Conservation (phyloP, 257 asterid species). For the Eucommia ulmoides region DNA sequence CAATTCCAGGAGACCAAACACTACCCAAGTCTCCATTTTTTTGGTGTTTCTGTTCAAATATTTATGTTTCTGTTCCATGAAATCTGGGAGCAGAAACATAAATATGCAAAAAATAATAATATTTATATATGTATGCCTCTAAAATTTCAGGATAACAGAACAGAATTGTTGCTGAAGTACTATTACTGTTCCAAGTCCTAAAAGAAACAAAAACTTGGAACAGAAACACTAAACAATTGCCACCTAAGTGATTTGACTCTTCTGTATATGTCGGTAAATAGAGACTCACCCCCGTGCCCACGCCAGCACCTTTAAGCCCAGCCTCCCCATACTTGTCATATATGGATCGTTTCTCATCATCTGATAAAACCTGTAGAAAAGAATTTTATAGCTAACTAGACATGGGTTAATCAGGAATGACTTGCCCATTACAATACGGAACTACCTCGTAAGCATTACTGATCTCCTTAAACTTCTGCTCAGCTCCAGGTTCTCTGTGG, state of each 20-base stretch:
- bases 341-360: constrained; percentile 91
- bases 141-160: constrained; percentile 1
- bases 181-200: too few species aligned
- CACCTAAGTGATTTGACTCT: neutral
- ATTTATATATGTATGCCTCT: too few species aligned
- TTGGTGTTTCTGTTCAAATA: too few species aligned
- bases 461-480: constrained; percentile 87
- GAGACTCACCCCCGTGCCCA: constrained; percentile 85
- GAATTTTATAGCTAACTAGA: constrained; percentile 5
- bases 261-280: neutral
- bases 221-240: constrained; percentile 1
- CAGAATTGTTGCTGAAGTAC: too few species aligned
- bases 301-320: constrained; percentile 93
- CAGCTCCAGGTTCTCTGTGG: constrained; percentile 88
- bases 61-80: too few species aligned
- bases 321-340: constrained; percentile 97
- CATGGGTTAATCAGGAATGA: neutral
- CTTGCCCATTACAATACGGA: neutral
- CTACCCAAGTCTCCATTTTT: too few species aligned
- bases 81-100: too few species aligned
- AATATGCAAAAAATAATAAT: too few species aligned
- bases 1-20: too few species aligned
- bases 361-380: constrained; percentile 68
- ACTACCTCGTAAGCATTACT: constrained; percentile 97
- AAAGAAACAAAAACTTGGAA: too few species aligned